Evolutionary conservation across 2,329 filamentous ascomycete genomes (phyloP).

Genomic region (Neopestalotiopsis clavispora): DNA sequence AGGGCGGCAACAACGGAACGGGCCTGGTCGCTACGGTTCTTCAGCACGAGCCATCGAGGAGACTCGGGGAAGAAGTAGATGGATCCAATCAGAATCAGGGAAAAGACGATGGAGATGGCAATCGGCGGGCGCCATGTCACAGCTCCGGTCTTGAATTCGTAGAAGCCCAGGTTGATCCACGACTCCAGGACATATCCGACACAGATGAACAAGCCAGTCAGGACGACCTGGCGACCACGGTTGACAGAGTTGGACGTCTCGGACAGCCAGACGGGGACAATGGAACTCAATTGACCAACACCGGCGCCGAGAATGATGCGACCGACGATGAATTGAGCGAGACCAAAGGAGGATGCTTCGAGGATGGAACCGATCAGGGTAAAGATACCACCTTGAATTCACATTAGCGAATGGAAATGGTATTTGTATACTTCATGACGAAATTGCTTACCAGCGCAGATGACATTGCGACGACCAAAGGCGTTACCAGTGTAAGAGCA

Average conservation of each 20-base stretch:
- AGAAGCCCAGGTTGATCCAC: constrained; percentile 53
- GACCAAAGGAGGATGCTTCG: constrained; percentile 41
- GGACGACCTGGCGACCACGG: constrained; percentile 47
- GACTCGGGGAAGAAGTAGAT: constrained; percentile 42
- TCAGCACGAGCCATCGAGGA: constrained; percentile 41
- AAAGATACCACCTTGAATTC: constrained; percentile 33
- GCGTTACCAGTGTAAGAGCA: constrained; percentile 43
- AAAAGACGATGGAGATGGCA: constrained; percentile 36
- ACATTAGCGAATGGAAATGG: neutral
- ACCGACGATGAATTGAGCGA: constrained; percentile 48
- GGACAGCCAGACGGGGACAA: constrained; percentile 46
- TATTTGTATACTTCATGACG: neutral
- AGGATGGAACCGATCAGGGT: constrained; percentile 49
- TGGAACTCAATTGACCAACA: constrained; percentile 43
- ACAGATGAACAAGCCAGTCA: constrained; percentile 42
- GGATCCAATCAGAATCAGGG: constrained; percentile 32
- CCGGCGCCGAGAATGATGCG: constrained; percentile 45
- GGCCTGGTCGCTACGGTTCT: constrained; percentile 34
- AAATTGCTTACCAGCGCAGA: constrained; percentile 35
- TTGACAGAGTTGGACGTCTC: constrained; percentile 44
- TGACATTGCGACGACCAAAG: constrained; percentile 46
- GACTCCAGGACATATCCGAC: constrained; percentile 44
- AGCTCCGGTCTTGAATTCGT: constrained; percentile 30
- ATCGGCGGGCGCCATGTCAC: constrained; percentile 41
- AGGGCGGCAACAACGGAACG: constrained; percentile 35